Base-by-base conservation (phyloP, 352 stramenopile genomes). In the Hyaloperonospora arabidopsidis region DNA sequence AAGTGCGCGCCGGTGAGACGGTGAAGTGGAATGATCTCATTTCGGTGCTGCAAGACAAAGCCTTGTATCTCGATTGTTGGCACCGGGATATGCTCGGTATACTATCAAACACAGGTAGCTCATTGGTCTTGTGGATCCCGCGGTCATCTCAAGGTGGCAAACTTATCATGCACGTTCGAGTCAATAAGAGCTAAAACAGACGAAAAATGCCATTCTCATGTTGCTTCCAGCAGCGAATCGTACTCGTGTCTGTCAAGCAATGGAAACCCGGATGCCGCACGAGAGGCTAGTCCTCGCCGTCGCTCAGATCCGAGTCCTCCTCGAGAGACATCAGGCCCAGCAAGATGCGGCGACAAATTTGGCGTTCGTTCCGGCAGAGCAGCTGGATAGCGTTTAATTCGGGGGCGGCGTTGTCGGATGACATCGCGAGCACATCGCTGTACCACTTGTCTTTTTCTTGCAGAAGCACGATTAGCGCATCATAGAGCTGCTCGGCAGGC, bases 361-460 rank as follows among this genome's bases (percentile, higher is more conserved):
- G 57, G 1, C 76, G 76, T 45, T 89, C 79, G 50, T 75, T 67
- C 14, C 61, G 59, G 35, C 54, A 58, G 5, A 89, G 63, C 44
- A 63, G 53, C 17, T 59, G 54, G 19, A 71, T 62, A 18, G 51
- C 46, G n/a, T 39, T 54, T n/a, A 57, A 8, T 55, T 67, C 43
- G 14, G 36, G 19, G n/a, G 50, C 49, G 13, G 21, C 5, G n/a
- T 43, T 18, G 1, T 49, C 49, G 4, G 63, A 57, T 28, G 55
- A 59, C 18, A 62, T 56, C 14, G 70, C 60, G 22, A 89, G 51
- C 34, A 69, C 39, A 34, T 70, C 64, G 38, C 76, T 84, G 57
- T 86, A 87, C 4, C 51, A 45, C 52, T 86, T 86, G 69, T 89
- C 79, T 44, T 80, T 82, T 15, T 72, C 58, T 49, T 79, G 76